Conservation (phyloP, 1,284 basidiomycete genomes). For the Flammula alnicola region DNA sequence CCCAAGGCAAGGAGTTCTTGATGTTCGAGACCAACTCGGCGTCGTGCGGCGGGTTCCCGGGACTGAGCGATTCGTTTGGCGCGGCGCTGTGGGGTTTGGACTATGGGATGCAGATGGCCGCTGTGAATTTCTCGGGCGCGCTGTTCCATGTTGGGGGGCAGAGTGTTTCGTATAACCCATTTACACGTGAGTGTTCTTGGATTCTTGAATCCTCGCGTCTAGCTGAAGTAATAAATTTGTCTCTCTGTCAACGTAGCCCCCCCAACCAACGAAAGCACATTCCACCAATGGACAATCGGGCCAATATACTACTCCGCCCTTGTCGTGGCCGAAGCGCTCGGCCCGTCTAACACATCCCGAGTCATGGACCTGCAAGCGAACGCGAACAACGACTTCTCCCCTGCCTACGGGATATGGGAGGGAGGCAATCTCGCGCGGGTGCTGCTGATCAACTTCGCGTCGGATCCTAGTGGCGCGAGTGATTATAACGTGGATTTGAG, state of each 20-base stretch:
- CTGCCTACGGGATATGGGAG: slow-evolving; percentile 78
- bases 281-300: slow-evolving; percentile 65
- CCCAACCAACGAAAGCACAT: slow-evolving; percentile 62
- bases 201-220: not conserved
- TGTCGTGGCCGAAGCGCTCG: slow-evolving; percentile 70
- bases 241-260: slow-evolving; percentile 42
- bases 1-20: slow-evolving; percentile 55
- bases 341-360: slow-evolving; percentile 59
- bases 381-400: slow-evolving; percentile 55
- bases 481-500: slow-evolving; percentile 49
- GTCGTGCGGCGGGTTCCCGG: slow-evolving; percentile 81
- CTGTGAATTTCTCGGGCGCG: slow-evolving; percentile 60
- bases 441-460: slow-evolving; percentile 73
- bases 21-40: slow-evolving; percentile 87
- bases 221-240: not conserved
- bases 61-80: slow-evolving; percentile 74
- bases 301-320: slow-evolving; percentile 74
- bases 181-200: slow-evolving; percentile 20
- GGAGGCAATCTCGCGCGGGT: slow-evolving; percentile 57
- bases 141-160: slow-evolving; percentile 71
- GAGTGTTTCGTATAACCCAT: slow-evolving; percentile 62
- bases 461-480: slow-evolving; percentile 55
- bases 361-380: slow-evolving; percentile 64
- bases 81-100: slow-evolving; percentile 76
- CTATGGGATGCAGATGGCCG: slow-evolving; percentile 66